phyloP scores from a whole-genome alignment of 345 rosid species.

The Salix viminalis region DNA sequence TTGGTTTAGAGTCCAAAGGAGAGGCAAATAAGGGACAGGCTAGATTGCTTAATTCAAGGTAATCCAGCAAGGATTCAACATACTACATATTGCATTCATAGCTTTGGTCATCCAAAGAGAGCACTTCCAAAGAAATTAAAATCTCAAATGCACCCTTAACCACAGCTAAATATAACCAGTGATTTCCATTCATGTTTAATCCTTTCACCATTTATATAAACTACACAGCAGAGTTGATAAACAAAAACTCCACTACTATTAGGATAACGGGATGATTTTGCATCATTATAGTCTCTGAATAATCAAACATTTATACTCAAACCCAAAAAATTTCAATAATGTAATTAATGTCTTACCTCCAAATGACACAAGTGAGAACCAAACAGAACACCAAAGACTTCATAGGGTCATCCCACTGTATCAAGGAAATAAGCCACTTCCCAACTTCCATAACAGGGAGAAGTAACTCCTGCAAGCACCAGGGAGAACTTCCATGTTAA shows the following conservation, averaged over 20 bases:
- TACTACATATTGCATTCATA: background rate
- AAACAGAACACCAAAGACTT: slow-evolving; percentile 74
- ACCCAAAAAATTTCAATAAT: background rate
- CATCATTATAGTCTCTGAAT: background rate
- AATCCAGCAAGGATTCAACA: background rate
- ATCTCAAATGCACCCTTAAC: background rate
- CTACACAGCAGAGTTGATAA: background rate
- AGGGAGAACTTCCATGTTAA: background rate
- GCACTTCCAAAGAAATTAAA: background rate
- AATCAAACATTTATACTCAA: background rate
- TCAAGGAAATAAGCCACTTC: slow-evolving; percentile 50
- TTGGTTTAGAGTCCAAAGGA: background rate
- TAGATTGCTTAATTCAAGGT: background rate
- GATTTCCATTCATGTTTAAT: background rate
- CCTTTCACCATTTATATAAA: background rate
- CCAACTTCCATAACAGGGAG: slow-evolving; percentile 63
- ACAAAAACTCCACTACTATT: background rate
- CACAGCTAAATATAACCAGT: background rate
- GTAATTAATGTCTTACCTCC: slow-evolving; percentile 44
- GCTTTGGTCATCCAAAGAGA: background rate
- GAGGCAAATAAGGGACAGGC: background rate
- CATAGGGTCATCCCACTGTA: slow-evolving; percentile 69
- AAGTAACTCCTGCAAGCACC: slow-evolving; percentile 64
- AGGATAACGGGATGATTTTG: background rate
- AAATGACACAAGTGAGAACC: slow-evolving; percentile 50